phyloP scores from a whole-genome alignment of 495 filamentous ascomycete species.

The Bryoglossum gracile region DNA sequence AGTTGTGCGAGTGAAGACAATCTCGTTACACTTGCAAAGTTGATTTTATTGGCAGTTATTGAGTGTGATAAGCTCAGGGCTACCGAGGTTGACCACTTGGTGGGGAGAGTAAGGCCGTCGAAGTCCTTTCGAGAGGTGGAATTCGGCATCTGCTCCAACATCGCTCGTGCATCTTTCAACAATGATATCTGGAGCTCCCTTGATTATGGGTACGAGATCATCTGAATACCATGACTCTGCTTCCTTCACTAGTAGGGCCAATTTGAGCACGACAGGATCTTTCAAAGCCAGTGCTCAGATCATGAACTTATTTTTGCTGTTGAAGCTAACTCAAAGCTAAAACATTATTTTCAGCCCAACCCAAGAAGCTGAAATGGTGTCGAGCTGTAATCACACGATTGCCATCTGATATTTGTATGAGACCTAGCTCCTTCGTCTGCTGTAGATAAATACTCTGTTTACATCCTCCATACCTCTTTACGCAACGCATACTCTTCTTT shows the following conservation, averaged over 20 bases:
- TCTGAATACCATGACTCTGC: slow-evolving; percentile 30
- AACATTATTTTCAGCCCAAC: too few relatives aligned
- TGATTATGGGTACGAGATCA: slow-evolving; percentile 46
- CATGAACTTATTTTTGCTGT: slow-evolving; percentile 75
- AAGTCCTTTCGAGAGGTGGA: slow-evolving; percentile 29
- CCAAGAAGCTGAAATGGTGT: too few relatives aligned
- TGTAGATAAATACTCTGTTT: too few relatives aligned
- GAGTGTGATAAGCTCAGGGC: slow-evolving; percentile 48
- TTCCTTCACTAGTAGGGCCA: slow-evolving; percentile 30
- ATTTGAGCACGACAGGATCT: slow-evolving; percentile 28
- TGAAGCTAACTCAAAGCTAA: slow-evolving; percentile 67
- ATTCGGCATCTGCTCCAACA: slow-evolving; percentile 38
- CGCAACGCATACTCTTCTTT: too few relatives aligned
- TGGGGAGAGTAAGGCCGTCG: background rate
- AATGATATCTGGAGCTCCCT: slow-evolving; percentile 57
- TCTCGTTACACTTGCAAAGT: slow-evolving; percentile 49
- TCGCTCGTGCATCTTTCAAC: slow-evolving; percentile 45
- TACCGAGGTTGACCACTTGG: slow-evolving; percentile 36
- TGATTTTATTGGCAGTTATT: slow-evolving; percentile 48
- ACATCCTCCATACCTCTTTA: too few relatives aligned
- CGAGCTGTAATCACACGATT: too few relatives aligned
- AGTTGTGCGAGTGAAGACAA: slow-evolving; percentile 62
- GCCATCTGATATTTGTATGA: too few relatives aligned
- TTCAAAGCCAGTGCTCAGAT: slow-evolving; percentile 36
- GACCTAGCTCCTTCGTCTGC: too few relatives aligned